Evolutionary conservation across 2,329 filamentous ascomycete species (phyloP), one percentile per base, ranked within the genome.

Genomic region (Alternaria angustiovoidea): DNA sequence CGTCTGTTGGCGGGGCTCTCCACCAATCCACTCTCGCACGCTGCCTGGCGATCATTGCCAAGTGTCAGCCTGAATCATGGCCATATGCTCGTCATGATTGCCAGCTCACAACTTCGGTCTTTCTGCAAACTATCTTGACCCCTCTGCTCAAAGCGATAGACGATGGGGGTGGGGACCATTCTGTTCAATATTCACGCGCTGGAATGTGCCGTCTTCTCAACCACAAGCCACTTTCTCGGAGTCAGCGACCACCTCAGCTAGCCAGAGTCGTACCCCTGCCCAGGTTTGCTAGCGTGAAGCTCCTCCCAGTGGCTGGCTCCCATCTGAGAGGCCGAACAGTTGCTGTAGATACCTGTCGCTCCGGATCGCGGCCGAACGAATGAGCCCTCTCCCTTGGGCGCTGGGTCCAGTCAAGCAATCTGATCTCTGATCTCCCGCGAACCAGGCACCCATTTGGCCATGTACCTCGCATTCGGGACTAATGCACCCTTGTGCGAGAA

Each of bases 11-110:
- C 44, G n/a, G 36, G 43, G 46, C 42, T 42, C 28, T 41, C 43
- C 58, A 61, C 62, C 64, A 66, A 54, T 58, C 56, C 54, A 52
- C 54, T 52, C 30, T 51, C 57, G 59, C 55, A 60, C 5, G 24
- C 32, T 44, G 62, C 53, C 66, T 59, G 57, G 36, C 58, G 59
- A 59, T 57, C 62, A 61, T 59, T 41, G 49, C 57, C 63, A 65
- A 63, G 59, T 55, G 26, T 44, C 49, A 57, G 47, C 47, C 30
- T 54, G n/a, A 57, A 42, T 59, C 46, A 59, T 41, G 59, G 54
- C 55, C 49, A 11, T 20, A 2, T 5, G 28, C 48, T 60, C 34
- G 42, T 52, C 34, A 43, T 44, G 28, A 52, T 36, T 18, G 32
- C 38, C 16, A 24, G 36, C 51, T n/a, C 46, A 32, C 18, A 28